These are phyloP conservation scores for Amoeboaphelidium occidentale DNA, from an alignment of 371 early-diverging fungal species.

Conservation along the genomic window DNA sequence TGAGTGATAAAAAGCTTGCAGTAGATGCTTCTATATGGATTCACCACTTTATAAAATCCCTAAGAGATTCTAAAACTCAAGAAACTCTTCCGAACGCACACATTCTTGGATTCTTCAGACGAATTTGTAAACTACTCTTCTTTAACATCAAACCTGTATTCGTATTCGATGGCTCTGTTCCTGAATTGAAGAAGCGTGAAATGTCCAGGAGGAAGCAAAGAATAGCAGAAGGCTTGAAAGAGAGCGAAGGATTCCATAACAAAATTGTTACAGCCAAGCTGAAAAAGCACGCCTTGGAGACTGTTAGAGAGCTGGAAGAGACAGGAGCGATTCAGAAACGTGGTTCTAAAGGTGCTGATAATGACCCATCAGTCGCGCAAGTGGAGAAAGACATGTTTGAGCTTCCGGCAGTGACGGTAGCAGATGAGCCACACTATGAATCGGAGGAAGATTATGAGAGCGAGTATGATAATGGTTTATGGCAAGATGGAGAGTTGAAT, in stretches of 20 bases:
- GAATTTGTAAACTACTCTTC: conserved; percentile 79
- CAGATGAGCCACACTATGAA: conserved; percentile 9
- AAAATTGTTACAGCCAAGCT: too few relatives aligned
- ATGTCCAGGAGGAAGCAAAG: conserved; percentile 20
- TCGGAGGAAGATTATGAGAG: too few relatives aligned
- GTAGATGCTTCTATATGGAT: conserved; percentile 77
- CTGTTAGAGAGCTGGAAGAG: conserved; percentile 35
- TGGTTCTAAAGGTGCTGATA: neutral
- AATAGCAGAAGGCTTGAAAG: conserved; percentile 20
- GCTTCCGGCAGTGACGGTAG: conserved; percentile 5
- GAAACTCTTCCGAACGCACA: conserved; percentile 55
- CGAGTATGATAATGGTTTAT: too few relatives aligned
- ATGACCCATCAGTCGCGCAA: too few relatives aligned
- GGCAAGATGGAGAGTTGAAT: too few relatives aligned
- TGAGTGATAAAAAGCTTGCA: conserved; percentile 2
- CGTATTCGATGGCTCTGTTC: conserved; percentile 78
- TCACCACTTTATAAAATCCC: conserved; percentile 76
- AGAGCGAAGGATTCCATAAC: conserved; percentile 20
- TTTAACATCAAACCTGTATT: conserved; percentile 76
- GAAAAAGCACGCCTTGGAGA: conserved; percentile 51
- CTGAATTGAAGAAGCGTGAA: conserved; percentile 1
- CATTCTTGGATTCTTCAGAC: conserved; percentile 70
- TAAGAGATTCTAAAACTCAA: conserved; percentile 56
- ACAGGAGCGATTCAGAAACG: conserved; percentile 19
- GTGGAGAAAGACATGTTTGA: conserved; percentile 8